Conservation (phyloP, 768 basidiomycete species). For the Pisolithus marmoratus region DNA sequence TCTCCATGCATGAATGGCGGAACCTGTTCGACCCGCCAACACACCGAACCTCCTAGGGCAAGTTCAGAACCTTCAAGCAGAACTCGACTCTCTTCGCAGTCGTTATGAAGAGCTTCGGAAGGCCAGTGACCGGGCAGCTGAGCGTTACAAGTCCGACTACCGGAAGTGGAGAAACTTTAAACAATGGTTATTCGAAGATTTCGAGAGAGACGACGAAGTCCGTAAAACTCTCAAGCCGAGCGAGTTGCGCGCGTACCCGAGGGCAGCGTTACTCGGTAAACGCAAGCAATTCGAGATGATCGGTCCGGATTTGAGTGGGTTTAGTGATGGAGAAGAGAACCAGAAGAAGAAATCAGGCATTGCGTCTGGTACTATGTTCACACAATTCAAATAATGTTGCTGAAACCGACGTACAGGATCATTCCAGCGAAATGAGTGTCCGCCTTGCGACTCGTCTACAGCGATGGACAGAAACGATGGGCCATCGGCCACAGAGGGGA, state of each 20-base stretch:
- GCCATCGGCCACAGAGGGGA: too few species aligned
- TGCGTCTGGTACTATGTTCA: not conserved
- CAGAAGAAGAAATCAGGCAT: constrained; percentile 2
- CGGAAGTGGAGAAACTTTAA: constrained; percentile 46
- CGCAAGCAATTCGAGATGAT: constrained; percentile 21
- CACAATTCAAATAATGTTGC: not conserved
- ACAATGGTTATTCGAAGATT: constrained; percentile 36
- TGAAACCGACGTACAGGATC: not conserved
- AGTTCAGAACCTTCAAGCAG: constrained; percentile 18
- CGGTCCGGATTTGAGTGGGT: constrained; percentile 8
- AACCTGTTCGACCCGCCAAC: constrained; percentile 6
- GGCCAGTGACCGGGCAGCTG: constrained; percentile 39
- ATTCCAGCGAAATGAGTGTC: constrained; percentile 12
- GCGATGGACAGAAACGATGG: not conserved
- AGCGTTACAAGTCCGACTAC: constrained; percentile 47
- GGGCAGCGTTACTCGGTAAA: constrained; percentile 20
- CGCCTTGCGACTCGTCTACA: constrained; percentile 5
- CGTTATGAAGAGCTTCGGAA: constrained; percentile 42
- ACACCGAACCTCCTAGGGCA: constrained; percentile 8
- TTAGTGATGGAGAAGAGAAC: constrained; percentile 4
- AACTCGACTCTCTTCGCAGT: constrained; percentile 31
- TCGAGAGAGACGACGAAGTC: constrained; percentile 24
- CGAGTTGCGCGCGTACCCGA: constrained; percentile 24
- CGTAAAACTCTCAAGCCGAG: constrained; percentile 21
- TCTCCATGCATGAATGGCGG: not conserved